Base-by-base conservation (phyloP, 192 early-diverging fungal genomes). In the Chytriomyces hyalinus region DNA sequence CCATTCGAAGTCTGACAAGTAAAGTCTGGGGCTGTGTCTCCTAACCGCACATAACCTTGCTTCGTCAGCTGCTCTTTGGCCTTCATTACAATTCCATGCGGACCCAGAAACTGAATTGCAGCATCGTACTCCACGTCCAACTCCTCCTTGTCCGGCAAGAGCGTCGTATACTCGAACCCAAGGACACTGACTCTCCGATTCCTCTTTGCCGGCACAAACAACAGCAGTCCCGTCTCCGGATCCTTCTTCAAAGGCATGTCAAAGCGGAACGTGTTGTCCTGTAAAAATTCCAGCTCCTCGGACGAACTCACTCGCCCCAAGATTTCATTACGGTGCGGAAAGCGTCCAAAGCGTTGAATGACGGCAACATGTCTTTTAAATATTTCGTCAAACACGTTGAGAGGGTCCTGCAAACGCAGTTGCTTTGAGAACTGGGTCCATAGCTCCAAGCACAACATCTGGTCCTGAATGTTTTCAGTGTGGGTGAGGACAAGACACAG, bases 1-100 rank as follows among this genome's bases (percentile, higher is more conserved):
- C 24, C 24, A 26, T 26, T 26, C 24, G 97, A 97, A 70, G 97
- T 95, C 60, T 93, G 74, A 57, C 93, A 93, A 36, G 81, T 76
- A 82, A 98, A 98, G 81, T 97, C 69, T 9, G 86, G 86, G 3
- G 86, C 84, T 20, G 65, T 65, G 70, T 83, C 81, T 20, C 85
- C 85, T 6, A 86, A 73, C 2, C 85, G 70, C 1, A 57, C 20
- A 20, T 57, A 57, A 20, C 53, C 53, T 57, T 57, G 53, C 20
- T 57, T 57, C 4, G 53, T 57, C 15, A 57, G 53, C 20, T 57
- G 53, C 20, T 57, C 53, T 4, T 57, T 57, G 1, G 53, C 4
- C 20, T 57, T 57, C 53, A 57, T 57, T 3, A 57, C 53, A 20
- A 57, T 57, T 13, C 53, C 53, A 3, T 57, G 53, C 15, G 53